Evolutionary conservation across 495 filamentous ascomycete genomes (phyloP).

Genomic region (Trichoderma erinaceum): DNA sequence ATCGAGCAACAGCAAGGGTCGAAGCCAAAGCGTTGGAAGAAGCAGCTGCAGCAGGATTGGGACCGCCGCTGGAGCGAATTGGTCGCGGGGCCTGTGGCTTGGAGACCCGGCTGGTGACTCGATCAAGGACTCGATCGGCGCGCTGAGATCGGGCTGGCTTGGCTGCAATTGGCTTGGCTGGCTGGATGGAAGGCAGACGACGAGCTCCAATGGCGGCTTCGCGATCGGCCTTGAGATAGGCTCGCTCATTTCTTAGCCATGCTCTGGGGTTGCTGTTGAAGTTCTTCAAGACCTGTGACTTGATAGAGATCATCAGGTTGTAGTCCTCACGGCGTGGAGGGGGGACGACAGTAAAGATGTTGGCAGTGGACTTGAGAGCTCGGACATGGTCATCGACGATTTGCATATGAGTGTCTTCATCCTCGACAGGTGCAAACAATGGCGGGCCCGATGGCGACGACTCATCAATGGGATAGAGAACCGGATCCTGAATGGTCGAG

Average conservation of each 20-base stretch:
- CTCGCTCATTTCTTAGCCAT: slow-evolving; percentile 60
- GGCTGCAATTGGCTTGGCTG: slow-evolving; percentile 30
- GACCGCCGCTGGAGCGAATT: slow-evolving; percentile 28
- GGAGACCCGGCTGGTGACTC: neutral
- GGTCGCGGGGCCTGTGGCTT: slow-evolving; percentile 34
- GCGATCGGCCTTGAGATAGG: slow-evolving; percentile 49
- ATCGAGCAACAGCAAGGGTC: slow-evolving; percentile 22
- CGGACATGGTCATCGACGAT: slow-evolving; percentile 62
- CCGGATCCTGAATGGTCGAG: slow-evolving; percentile 47
- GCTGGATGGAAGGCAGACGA: slow-evolving; percentile 32
- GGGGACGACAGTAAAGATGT: slow-evolving; percentile 47
- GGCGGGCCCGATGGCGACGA: slow-evolving; percentile 36
- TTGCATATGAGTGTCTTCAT: slow-evolving; percentile 36
- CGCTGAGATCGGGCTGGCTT: slow-evolving; percentile 45
- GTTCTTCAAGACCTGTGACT: slow-evolving; percentile 54
- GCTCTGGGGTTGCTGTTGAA: slow-evolving; percentile 52
- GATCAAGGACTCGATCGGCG: slow-evolving; percentile 12
- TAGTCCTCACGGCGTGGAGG: slow-evolving; percentile 69
- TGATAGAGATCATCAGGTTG: slow-evolving; percentile 58
- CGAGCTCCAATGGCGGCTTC: slow-evolving; percentile 27
- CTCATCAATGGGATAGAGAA: slow-evolving; percentile 52
- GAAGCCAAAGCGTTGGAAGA: slow-evolving; percentile 20
- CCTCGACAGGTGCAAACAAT: slow-evolving; percentile 46
- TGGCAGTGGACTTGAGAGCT: slow-evolving; percentile 48
- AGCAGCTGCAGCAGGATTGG: slow-evolving; percentile 19